phyloP scores from a whole-genome alignment of 805 yeast genomes.

The Tetrapisispora iriomotensis region DNA sequence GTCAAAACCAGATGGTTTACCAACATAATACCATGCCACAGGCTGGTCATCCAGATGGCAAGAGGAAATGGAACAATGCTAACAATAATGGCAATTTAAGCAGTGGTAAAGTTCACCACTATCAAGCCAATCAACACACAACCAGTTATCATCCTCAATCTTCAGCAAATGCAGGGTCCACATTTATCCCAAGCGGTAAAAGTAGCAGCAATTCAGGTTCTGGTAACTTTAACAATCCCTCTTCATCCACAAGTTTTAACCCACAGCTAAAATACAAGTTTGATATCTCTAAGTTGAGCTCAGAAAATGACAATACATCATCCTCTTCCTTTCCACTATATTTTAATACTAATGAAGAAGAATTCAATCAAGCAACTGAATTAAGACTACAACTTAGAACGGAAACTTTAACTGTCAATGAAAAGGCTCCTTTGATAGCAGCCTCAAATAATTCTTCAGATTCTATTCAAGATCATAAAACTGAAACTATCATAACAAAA shows the following conservation, averaged over 20 bases:
- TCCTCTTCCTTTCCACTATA: constrained; percentile 21
- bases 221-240: background rate
- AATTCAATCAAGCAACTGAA: constrained; percentile 25
- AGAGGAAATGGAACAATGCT: constrained; percentile 18
- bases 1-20: constrained; percentile 22
- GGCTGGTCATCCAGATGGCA: constrained; percentile 9
- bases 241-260: background rate
- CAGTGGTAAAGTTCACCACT: constrained; percentile 5
- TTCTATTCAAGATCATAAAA: background rate
- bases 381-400: constrained; percentile 16
- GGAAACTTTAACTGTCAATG: constrained; percentile 4
- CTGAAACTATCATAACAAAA: no score
- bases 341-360: constrained; percentile 23
- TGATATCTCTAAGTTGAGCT: constrained; percentile 15
- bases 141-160: constrained; percentile 7
- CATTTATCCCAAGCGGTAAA: background rate
- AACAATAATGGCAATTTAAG: constrained; percentile 4
- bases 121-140: constrained; percentile 12
- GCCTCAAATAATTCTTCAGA: background rate
- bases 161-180: background rate
- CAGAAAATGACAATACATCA: constrained; percentile 1
- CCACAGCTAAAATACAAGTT: constrained; percentile 16
- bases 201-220: background rate
- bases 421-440: background rate
- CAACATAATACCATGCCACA: constrained; percentile 12